Evolutionary conservation across 1,284 basidiomycete species (phyloP).

Genomic region (Ceratobasidium papillatum): DNA sequence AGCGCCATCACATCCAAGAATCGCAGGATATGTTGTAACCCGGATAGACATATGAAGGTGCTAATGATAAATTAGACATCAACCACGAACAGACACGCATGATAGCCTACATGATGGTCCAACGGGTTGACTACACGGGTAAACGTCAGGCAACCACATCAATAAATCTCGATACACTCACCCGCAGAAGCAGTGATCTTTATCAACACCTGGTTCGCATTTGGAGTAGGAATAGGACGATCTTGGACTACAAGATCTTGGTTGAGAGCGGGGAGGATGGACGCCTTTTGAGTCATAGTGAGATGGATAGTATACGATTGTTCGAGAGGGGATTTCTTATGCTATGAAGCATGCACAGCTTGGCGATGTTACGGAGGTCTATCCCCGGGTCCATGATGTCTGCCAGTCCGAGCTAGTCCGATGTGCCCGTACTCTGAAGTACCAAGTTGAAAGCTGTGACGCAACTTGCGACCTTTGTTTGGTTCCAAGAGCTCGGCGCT

Average conservation of each 20-base stretch:
- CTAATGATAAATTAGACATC: neutral
- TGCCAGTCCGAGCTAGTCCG: too few relatives aligned
- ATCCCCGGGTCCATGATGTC: too few relatives aligned
- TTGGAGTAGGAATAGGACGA: neutral
- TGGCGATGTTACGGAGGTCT: too few relatives aligned
- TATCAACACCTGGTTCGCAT: neutral
- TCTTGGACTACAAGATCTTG: neutral
- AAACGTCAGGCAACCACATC: too few relatives aligned
- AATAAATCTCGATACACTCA: neutral
- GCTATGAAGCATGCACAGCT: too few relatives aligned
- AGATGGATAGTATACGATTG: too few relatives aligned
- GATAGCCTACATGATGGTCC: neutral
- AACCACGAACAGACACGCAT: neutral
- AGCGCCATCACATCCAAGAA: constrained; percentile 66
- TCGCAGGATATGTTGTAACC: constrained; percentile 50
- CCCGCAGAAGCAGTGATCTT: constrained; percentile 19
- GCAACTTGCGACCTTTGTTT: too few relatives aligned
- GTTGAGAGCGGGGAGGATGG: neutral
- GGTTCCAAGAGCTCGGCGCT: too few relatives aligned
- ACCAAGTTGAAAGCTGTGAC: too few relatives aligned
- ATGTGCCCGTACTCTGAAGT: too few relatives aligned
- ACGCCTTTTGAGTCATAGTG: constrained; percentile 3
- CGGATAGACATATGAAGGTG: neutral
- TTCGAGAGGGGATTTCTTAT: too few relatives aligned
- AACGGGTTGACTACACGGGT: constrained; percentile 24